These are phyloP conservation scores for Fusarium sp. DNA, from an alignment of 2,329 filamentous ascomycete species.

Conservation along the genomic window DNA sequence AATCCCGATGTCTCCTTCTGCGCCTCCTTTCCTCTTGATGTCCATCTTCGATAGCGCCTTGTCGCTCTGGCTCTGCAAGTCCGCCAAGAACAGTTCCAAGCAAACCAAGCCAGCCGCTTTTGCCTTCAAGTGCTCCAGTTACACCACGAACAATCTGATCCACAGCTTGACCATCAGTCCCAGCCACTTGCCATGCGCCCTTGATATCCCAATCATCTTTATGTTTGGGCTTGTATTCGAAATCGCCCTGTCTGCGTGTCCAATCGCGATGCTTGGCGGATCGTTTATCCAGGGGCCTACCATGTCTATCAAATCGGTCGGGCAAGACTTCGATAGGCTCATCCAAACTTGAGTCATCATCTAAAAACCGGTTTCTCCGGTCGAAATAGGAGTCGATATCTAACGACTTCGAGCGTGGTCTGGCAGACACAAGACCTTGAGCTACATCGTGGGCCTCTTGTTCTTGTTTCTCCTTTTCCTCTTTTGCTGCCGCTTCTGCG, in stretches of 20 bases:
- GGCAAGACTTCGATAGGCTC: constrained; percentile 61
- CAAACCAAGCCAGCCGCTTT: constrained; percentile 51
- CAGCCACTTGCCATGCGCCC: constrained; percentile 61
- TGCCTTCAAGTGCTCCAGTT: constrained; percentile 51
- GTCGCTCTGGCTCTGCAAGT: constrained; percentile 25
- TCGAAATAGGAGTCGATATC: constrained; percentile 49
- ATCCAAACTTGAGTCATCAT: constrained; percentile 46
- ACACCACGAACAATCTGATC: constrained; percentile 52
- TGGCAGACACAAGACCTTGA: constrained; percentile 38
- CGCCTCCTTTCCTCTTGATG: constrained; percentile 35
- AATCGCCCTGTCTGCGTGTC: constrained; percentile 59
- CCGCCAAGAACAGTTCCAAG: constrained; percentile 52
- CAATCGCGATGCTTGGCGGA: constrained; percentile 41
- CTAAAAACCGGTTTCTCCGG: constrained; percentile 40
- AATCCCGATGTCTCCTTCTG: constrained; percentile 33
- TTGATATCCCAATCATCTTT: constrained; percentile 54
- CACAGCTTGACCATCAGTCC: constrained; percentile 59
- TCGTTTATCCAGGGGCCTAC: constrained; percentile 56
- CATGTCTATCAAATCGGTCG: constrained; percentile 62
- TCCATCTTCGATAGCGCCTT: constrained; percentile 33
- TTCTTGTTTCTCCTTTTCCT: constrained; percentile 35
- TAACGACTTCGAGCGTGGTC: constrained; percentile 33
- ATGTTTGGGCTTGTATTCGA: constrained; percentile 55
- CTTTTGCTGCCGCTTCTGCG: constrained; percentile 46
- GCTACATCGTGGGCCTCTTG: constrained; percentile 38